Percentiles rank a stretch among this genome's conserved stretches.
These are phyloP conservation scores for Lippia alba DNA, from an alignment of 305 asterid genomes.

Conservation along the genomic window DNA sequence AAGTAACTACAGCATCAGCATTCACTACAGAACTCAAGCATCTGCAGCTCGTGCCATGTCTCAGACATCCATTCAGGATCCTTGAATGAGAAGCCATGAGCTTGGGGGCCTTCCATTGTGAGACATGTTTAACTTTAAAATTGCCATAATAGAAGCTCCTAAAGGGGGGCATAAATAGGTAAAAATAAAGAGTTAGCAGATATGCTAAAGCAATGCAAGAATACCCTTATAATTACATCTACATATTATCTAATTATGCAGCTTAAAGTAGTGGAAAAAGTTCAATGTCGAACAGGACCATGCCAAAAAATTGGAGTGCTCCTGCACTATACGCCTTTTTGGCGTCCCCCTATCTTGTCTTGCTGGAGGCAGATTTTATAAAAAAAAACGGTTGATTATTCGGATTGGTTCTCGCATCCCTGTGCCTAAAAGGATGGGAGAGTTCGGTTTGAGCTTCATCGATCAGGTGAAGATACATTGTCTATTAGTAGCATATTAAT, in stretches of 20 bases:
- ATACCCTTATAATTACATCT: not conserved
- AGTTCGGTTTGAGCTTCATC: too few species aligned
- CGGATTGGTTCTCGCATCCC: too few species aligned
- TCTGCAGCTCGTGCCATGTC: constrained; percentile 46
- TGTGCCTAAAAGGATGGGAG: too few species aligned
- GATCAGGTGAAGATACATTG: not conserved
- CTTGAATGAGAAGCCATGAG: constrained; percentile 40
- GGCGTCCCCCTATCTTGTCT: too few species aligned
- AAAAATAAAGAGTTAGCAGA: constrained; percentile 21
- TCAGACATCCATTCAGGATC: constrained; percentile 38
- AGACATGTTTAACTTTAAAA: constrained; percentile 39
- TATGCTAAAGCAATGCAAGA: not conserved
- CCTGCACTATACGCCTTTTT: too few species aligned
- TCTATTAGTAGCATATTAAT: not conserved
- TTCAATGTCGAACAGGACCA: not conserved
- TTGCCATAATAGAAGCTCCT: constrained; percentile 42
- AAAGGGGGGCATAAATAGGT: constrained; percentile 10
- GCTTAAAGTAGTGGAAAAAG: not conserved
- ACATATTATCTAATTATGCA: constrained; percentile 1
- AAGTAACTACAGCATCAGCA: constrained; percentile 54
- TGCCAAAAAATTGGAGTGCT: too few species aligned
- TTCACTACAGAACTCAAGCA: constrained; percentile 65
- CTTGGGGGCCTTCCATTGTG: constrained; percentile 44
- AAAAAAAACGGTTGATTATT: too few species aligned
- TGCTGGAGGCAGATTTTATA: too few species aligned